Conservation (phyloP, 345 rosid species). For the Aquilaria malaccensis region DNA sequence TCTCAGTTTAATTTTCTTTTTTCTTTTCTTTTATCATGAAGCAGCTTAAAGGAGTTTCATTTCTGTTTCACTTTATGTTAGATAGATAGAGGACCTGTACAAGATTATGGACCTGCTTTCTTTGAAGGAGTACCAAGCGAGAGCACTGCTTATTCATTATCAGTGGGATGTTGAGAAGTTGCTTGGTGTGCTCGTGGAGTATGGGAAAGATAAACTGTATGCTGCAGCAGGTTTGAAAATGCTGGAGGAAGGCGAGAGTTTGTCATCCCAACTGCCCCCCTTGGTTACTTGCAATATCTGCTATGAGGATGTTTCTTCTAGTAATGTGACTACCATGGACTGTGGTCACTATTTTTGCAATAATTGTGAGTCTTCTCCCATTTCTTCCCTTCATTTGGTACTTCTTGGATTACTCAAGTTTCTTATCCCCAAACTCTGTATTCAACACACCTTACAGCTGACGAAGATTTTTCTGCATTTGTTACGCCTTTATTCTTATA, state of each 20-base stretch:
- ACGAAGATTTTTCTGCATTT: no score
- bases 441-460: no score
- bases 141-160: constrained; percentile 29
- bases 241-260: constrained; percentile 8
- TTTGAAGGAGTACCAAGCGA: constrained; percentile 29
- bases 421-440: no score
- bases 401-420: no score
- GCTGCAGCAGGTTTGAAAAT: constrained; percentile 23
- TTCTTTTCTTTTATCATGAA: neutral
- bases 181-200: constrained; percentile 24
- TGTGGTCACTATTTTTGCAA: constrained; percentile 41
- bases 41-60: neutral
- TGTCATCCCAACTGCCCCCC: neutral
- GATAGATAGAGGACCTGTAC: constrained; percentile 39
- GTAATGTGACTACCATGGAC: constrained; percentile 28
- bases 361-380: constrained; percentile 22
- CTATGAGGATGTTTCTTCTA: constrained; percentile 24
- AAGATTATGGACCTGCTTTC: constrained; percentile 47
- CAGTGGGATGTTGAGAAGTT: constrained; percentile 36
- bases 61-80: neutral
- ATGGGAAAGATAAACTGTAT: constrained; percentile 27
- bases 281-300: constrained; percentile 26
- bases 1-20: neutral
- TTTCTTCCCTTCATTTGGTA: neutral
- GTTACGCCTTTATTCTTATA: no score